Evolutionary conservation across 1,284 basidiomycete genomes (phyloP).

Genomic region (Melampsora americana): DNA sequence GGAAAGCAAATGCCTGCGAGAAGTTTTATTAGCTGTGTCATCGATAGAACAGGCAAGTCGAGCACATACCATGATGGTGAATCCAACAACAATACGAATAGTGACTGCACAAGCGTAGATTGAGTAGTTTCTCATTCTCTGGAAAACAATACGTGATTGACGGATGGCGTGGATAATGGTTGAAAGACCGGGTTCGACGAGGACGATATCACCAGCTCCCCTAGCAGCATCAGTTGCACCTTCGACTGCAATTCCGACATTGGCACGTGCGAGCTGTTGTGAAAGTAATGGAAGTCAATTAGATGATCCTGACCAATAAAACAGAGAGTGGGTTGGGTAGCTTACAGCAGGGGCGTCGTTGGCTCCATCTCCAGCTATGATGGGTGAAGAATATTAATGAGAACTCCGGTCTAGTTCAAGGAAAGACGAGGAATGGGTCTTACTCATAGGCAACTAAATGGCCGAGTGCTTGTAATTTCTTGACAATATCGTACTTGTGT

Average conservation of each 20-base stretch:
- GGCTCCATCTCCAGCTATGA: conserved; percentile 85
- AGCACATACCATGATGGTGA: conserved; percentile 41
- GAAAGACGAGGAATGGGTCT: neutral
- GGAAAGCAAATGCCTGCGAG: conserved; percentile 29
- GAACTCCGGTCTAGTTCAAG: neutral
- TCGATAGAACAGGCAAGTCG: too few species aligned
- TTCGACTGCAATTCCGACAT: conserved; percentile 78
- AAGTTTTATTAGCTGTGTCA: too few species aligned
- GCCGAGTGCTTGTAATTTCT: conserved; percentile 80
- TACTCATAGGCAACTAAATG: conserved; percentile 41
- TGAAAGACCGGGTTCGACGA: conserved; percentile 90
- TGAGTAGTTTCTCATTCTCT: conserved; percentile 93
- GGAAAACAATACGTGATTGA: conserved; percentile 92
- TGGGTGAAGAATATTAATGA: neutral
- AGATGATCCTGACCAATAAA: too few species aligned
- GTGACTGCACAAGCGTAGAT: conserved; percentile 62
- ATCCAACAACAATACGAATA: conserved; percentile 45
- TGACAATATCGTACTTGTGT: conserved; percentile 62
- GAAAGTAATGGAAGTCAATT: neutral
- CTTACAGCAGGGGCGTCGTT: conserved; percentile 66
- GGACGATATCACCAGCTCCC: conserved; percentile 90
- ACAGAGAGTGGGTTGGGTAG: too few species aligned
- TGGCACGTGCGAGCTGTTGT: conserved; percentile 58
- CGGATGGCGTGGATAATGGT: conserved; percentile 96
- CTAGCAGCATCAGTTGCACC: conserved; percentile 93